A percentile compares a stretch with the other conserved stretches of the same genome.
Evolutionary conservation across 1,139 yeast species (phyloP).

Genomic region (Taphrina confusa): DNA sequence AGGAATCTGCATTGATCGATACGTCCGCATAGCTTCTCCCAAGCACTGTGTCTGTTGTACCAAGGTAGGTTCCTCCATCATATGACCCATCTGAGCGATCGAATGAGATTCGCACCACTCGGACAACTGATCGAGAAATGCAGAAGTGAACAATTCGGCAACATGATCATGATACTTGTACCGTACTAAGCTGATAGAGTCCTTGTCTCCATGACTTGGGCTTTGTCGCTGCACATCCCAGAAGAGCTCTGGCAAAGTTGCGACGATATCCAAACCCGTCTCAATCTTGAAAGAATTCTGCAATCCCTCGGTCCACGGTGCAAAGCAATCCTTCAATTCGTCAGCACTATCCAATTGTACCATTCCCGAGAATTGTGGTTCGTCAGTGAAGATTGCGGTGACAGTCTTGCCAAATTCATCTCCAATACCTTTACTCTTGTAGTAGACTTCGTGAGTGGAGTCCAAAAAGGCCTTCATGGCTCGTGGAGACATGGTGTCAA

Average conservation of each 20-base stretch:
- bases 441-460: conserved; percentile 21
- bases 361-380: conserved; percentile 30
- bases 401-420: conserved; percentile 28
- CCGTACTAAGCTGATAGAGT: conserved; percentile 13
- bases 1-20: conserved; percentile 30
- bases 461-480: conserved; percentile 23
- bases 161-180: conserved; percentile 26
- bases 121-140: conserved; percentile 21
- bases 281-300: not conserved
- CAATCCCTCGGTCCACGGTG: conserved; percentile 26
- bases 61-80: conserved; percentile 34
- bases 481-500: conserved; percentile 21
- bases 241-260: conserved; percentile 23
- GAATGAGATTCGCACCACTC: conserved; percentile 26
- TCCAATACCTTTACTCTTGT: conserved; percentile 4
- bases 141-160: conserved; percentile 17
- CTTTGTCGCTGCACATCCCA: conserved; percentile 4
- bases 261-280: conserved; percentile 19
- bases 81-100: conserved; percentile 30
- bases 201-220: not conserved
- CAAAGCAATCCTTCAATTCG: conserved; percentile 21
- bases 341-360: conserved; percentile 1
- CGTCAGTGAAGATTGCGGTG: conserved; percentile 29
- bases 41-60: conserved; percentile 28
- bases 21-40: conserved; percentile 27